phyloP scores from a whole-genome alignment of 169 alveolate species.

The Amoebophrya sp. region DNA sequence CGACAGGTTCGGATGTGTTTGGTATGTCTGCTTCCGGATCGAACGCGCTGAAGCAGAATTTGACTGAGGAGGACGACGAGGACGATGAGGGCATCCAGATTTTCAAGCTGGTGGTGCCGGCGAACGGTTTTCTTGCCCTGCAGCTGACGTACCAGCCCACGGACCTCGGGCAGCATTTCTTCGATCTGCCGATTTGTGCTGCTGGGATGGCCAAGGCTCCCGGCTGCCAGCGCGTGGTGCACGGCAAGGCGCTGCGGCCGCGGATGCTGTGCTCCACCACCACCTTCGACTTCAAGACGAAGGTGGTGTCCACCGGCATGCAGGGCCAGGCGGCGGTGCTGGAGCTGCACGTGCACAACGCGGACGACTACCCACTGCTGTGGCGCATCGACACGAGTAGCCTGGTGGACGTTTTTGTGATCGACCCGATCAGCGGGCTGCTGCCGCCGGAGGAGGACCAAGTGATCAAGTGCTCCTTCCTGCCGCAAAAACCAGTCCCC shows the following conservation, averaged over 20 bases:
- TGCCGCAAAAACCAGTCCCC: slow-evolving; percentile 61
- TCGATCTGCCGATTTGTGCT: background rate
- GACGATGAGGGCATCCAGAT: background rate
- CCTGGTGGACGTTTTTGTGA: slow-evolving; percentile 44
- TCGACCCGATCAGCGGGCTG: slow-evolving; percentile 56
- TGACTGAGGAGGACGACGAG: background rate
- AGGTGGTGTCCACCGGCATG: slow-evolving; percentile 56
- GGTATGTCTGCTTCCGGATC: background rate
- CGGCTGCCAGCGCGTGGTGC: background rate
- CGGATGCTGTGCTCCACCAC: too few species aligned
- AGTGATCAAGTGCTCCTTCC: slow-evolving; percentile 54
- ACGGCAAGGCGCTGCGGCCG: too few species aligned
- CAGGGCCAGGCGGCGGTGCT: slow-evolving; percentile 42
- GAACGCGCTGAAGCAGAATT: background rate
- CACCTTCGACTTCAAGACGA: slow-evolving; percentile 49
- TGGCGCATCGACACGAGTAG: slow-evolving; percentile 49
- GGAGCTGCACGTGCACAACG: slow-evolving; percentile 54
- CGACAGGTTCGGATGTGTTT: background rate
- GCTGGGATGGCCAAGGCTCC: background rate
- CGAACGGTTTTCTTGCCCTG: background rate
- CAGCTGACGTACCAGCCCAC: background rate
- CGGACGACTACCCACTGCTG: slow-evolving; percentile 44
- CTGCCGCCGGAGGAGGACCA: slow-evolving; percentile 53
- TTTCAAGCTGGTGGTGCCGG: background rate
- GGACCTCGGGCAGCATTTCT: background rate